Conservation (phyloP, 192 early-diverging fungal species). For the Lunasporangiospora selenospora region DNA sequence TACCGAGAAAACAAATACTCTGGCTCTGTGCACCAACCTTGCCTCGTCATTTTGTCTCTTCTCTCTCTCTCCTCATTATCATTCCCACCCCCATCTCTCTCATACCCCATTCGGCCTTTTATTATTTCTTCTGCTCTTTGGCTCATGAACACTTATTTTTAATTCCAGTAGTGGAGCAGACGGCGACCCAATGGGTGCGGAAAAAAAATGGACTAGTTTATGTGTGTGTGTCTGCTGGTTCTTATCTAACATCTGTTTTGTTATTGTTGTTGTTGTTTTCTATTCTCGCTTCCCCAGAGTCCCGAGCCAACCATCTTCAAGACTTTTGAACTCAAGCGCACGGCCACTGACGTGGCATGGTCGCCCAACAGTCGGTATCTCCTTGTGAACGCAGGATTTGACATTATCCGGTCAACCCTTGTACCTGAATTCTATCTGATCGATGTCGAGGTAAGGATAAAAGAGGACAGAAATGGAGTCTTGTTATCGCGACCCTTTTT, state of each 20-base stretch:
- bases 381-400: constrained; percentile 28
- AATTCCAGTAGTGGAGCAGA: background rate
- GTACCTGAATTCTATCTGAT: constrained; percentile 16
- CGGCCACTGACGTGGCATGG: constrained; percentile 34
- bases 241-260: too few relatives aligned
- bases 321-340: constrained; percentile 17
- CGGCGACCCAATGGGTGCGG: background rate
- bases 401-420: background rate
- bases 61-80: too few relatives aligned
- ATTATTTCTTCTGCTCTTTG: background rate
- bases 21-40: too few relatives aligned
- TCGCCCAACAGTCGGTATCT: constrained; percentile 29
- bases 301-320: constrained; percentile 28
- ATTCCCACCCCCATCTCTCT: background rate
- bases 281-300: constrained; percentile 8
- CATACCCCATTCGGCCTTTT: background rate
- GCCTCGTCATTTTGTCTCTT: too few relatives aligned
- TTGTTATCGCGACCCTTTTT: background rate
- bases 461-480: background rate
- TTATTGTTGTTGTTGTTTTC: background rate
- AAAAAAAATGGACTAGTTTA: background rate
- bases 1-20: too few relatives aligned
- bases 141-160: background rate
- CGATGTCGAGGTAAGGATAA: constrained; percentile 6
- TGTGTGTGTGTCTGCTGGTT: too few relatives aligned